These are phyloP conservation scores for Candida loeiensis DNA, from an alignment of 805 yeast genomes.

Conservation along the genomic window DNA sequence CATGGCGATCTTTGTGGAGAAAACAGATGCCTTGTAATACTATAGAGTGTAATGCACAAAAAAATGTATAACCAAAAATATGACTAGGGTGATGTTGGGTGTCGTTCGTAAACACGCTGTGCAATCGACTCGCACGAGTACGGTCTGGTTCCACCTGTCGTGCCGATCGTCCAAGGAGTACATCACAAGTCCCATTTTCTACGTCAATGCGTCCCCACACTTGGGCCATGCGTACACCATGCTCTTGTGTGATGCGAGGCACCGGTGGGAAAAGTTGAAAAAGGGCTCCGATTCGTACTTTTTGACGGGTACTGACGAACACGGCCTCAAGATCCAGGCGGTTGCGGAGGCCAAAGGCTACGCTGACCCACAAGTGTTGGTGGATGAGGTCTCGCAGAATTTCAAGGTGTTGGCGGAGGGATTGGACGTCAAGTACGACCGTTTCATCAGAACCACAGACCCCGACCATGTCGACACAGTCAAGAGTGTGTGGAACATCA, in stretches of 20 bases:
- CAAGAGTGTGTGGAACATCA: slow-evolving; percentile 61
- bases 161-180: slow-evolving; percentile 2
- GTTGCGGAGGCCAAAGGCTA: slow-evolving; percentile 58
- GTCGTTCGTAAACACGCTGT: too few relatives aligned
- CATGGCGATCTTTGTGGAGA: slow-evolving; percentile 82
- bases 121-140: not conserved
- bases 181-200: slow-evolving; percentile 89
- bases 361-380: slow-evolving; percentile 58
- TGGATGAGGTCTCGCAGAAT: slow-evolving; percentile 61
- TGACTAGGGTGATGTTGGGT: too few relatives aligned
- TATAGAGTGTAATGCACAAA: not conserved
- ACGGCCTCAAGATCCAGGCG: slow-evolving; percentile 87
- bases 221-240: slow-evolving; percentile 89
- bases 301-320: slow-evolving; percentile 96
- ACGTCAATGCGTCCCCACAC: slow-evolving; percentile 94
- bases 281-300: slow-evolving; percentile 42
- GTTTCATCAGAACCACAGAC: slow-evolving; percentile 92
- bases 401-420: slow-evolving; percentile 62
- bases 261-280: slow-evolving; percentile 61
- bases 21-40: slow-evolving; percentile 12
- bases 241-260: slow-evolving; percentile 74
- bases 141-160: slow-evolving; percentile 1
- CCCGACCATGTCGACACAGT: slow-evolving; percentile 69
- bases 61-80: too few relatives aligned
- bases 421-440: slow-evolving; percentile 56